These are phyloP conservation scores for Blastobotrys persicus DNA, from an alignment of 1,139 yeast genomes.

Conservation along the genomic window DNA sequence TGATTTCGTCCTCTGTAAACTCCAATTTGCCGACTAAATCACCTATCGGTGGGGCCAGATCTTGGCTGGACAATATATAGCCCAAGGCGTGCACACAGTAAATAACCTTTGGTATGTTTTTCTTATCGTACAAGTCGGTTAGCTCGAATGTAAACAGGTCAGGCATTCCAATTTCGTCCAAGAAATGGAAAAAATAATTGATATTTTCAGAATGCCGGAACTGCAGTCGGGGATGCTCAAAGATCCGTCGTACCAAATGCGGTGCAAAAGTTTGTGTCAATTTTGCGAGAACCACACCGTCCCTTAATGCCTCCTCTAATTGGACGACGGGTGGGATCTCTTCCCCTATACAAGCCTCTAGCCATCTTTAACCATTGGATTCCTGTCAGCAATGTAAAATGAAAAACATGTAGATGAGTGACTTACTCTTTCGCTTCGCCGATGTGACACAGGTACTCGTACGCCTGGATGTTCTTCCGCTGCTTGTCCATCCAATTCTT, in stretches of 20 bases:
- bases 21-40: constrained; percentile 61
- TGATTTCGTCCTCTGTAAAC: constrained; percentile 66
- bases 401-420: not conserved
- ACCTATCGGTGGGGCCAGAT: constrained; percentile 59
- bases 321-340: constrained; percentile 53
- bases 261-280: constrained; percentile 74
- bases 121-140: constrained; percentile 89
- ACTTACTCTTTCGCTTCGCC: constrained; percentile 67
- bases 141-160: constrained; percentile 82
- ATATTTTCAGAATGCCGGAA: constrained; percentile 93
- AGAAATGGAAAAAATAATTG: constrained; percentile 72
- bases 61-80: constrained; percentile 57
- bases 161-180: constrained; percentile 73
- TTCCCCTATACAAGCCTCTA: constrained; percentile 56
- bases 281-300: constrained; percentile 85
- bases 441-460: constrained; percentile 86
- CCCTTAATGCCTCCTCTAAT: constrained; percentile 62
- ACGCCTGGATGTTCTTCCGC: constrained; percentile 50
- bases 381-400: not conserved
- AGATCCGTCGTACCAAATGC: constrained; percentile 52
- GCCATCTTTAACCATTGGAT: constrained; percentile 57
- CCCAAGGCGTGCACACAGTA: constrained; percentile 90
- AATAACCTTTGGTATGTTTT: constrained; percentile 90
- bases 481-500: constrained; percentile 45
- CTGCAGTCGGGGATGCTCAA: constrained; percentile 63